Conservation (phyloP, 768 basidiomycete genomes). For the Trametopsis cervina region DNA sequence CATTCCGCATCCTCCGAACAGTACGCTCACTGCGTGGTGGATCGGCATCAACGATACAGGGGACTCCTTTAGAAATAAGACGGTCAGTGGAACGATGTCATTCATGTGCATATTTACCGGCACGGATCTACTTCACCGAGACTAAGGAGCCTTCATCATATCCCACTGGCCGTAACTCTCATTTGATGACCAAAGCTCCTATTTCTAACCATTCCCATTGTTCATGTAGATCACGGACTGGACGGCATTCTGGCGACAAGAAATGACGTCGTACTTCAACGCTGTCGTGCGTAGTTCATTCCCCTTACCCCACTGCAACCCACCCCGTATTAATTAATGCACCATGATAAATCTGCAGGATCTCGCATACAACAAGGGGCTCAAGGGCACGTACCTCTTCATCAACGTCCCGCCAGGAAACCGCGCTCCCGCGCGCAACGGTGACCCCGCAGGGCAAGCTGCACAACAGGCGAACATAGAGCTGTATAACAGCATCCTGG, state of each 20-base stretch:
- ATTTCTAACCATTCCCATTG: too few species aligned
- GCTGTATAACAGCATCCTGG: conserved; percentile 37
- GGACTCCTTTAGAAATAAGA: conserved; percentile 35
- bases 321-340: conserved; percentile 4
- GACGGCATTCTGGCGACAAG: conserved; percentile 40
- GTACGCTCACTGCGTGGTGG: conserved; percentile 49
- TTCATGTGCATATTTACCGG: too few species aligned
- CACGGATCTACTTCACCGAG: too few species aligned
- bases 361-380: conserved; percentile 33
- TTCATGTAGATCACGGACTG: too few species aligned
- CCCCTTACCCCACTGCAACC: neutral
- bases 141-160: too few species aligned
- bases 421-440: conserved; percentile 34
- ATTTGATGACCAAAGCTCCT: too few species aligned
- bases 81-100: conserved; percentile 14
- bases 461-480: conserved; percentile 32
- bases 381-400: conserved; percentile 40
- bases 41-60: conserved; percentile 56
- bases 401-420: conserved; percentile 52
- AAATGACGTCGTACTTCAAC: conserved; percentile 42
- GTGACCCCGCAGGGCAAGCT: conserved; percentile 29
- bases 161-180: too few species aligned
- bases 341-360: conserved; percentile 24
- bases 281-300: conserved; percentile 34
- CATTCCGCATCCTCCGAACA: conserved; percentile 34